Evolutionary conservation across 73 alveolate species (phyloP), one percentile per base, ranked within the genome.

Genomic region (Effrenium voratum): DNA sequence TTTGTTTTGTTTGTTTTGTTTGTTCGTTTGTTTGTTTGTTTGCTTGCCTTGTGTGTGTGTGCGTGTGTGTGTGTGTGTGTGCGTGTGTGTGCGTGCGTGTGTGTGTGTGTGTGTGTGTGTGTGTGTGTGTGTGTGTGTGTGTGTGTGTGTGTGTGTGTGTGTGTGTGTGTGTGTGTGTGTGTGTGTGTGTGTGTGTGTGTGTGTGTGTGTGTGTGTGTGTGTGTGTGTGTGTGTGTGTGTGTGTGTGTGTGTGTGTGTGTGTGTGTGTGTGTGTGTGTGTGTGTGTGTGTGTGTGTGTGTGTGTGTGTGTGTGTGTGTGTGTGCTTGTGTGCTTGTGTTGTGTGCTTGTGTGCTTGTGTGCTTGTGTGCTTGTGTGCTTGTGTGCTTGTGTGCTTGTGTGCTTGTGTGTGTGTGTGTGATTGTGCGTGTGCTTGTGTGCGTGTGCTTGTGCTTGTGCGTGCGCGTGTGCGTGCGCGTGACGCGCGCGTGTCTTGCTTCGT

Each of bases 151-250:
- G 40, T 66, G 40, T 66, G 40, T 66, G 40, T 66, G 80, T 66
- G 80, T 66, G 40, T 66, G 24, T 66, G 80, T 66, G 40, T 66
- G 32, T 66, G 40, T 66, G 80, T 30, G 40, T 66, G 40, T 66
- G 80, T 30, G 40, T 66, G 80, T 66, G 80, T 66, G 80, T 66
- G 80, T 30, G 80, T 66, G 80, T 66, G 41, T 66, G 80, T 66
- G 40, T 66, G 80, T 30, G 40, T 66, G 80, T 66, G 40, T 66
- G 80, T 66, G 43, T 55, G 70, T 55, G 70, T 55, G 70, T 55
- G 70, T 55, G 70, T 55, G 70, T 55, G 70, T 55, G 24, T 55
- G 70, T 55, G 70, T 55, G 70, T 55, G 70, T 55, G 70, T 55
- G 40, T 68, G 45, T 68, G 40, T 68, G 45, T 68, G 40, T 68